A percentile compares a stretch with the other conserved stretches of the same genome.
Conservation (phyloP, 257 asterid species). For the Lycium barbarum region DNA sequence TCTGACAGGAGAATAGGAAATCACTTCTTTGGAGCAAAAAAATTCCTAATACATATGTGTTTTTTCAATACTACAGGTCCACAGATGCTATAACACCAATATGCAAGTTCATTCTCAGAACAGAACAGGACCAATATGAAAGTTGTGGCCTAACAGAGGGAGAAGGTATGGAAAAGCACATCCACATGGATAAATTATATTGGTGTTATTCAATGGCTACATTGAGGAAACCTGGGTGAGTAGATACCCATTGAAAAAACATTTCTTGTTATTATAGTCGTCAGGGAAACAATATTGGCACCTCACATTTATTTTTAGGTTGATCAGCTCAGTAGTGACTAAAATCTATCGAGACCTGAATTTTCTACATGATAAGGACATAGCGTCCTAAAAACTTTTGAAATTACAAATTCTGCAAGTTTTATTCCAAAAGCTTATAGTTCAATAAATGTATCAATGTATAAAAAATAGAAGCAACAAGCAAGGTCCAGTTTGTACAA, state of each 20-base stretch:
- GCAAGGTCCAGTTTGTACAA: conserved; percentile 2
- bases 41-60: background rate
- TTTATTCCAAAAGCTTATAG: background rate
- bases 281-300: background rate
- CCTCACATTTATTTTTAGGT: background rate
- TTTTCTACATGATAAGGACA: background rate
- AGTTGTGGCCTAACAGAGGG: conserved; percentile 8
- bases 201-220: conserved; percentile 12
- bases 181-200: conserved; percentile 12
- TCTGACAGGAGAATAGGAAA: background rate
- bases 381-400: background rate
- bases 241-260: background rate
- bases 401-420: background rate
- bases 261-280: background rate
- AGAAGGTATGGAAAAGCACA: background rate
- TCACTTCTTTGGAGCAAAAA: background rate
- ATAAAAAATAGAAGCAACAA: background rate
- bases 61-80: background rate
- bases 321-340: background rate
- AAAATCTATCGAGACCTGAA: background rate
- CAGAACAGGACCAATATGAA: background rate
- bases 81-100: conserved; percentile 7
- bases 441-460: background rate
- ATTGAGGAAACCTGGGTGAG: background rate
- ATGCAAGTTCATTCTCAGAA: background rate